Evolutionary conservation across 345 rosid genomes (phyloP).

Genomic region (Salix dunnii): DNA sequence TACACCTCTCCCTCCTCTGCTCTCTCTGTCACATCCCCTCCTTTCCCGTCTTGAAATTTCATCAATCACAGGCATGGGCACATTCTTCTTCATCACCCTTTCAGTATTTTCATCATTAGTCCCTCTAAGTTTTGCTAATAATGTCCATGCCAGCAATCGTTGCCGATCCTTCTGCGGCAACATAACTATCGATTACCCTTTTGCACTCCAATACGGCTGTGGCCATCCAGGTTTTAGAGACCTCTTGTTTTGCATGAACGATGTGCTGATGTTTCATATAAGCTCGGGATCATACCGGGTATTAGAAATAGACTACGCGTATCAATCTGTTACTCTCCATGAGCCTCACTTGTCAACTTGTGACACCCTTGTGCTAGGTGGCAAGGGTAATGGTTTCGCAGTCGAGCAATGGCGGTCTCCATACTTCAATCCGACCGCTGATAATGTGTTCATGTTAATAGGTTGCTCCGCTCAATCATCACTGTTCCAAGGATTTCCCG

Average conservation of each 20-base stretch:
- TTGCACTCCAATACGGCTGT: conserved; percentile 65
- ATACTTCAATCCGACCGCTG: conserved; percentile 61
- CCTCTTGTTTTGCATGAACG: conserved; percentile 77
- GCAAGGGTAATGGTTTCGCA: conserved; percentile 77
- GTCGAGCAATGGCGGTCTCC: conserved; percentile 73
- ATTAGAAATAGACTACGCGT: conserved; percentile 75
- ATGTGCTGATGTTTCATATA: conserved; percentile 81
- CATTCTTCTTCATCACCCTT: conserved; percentile 13
- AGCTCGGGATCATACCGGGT: conserved; percentile 82
- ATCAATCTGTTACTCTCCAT: conserved; percentile 62
- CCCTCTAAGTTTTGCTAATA: conserved; percentile 13
- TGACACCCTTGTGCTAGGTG: conserved; percentile 57
- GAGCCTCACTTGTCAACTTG: conserved; percentile 88
- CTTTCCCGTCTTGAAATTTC: background rate
- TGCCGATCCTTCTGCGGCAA: conserved; percentile 88
- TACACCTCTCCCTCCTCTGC: background rate
- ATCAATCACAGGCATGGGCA: conserved; percentile 13
- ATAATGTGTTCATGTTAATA: conserved; percentile 82
- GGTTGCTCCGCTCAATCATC: conserved; percentile 81
- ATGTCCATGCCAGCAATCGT: conserved; percentile 13
- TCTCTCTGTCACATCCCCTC: background rate
- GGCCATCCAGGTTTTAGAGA: conserved; percentile 88
- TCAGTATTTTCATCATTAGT: conserved; percentile 9
- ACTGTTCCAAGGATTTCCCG: conserved; percentile 81
- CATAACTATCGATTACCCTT: conserved; percentile 76